Base-by-base conservation (phyloP, 2,329 filamentous ascomycete species). In the Aspergillus ruber region DNA sequence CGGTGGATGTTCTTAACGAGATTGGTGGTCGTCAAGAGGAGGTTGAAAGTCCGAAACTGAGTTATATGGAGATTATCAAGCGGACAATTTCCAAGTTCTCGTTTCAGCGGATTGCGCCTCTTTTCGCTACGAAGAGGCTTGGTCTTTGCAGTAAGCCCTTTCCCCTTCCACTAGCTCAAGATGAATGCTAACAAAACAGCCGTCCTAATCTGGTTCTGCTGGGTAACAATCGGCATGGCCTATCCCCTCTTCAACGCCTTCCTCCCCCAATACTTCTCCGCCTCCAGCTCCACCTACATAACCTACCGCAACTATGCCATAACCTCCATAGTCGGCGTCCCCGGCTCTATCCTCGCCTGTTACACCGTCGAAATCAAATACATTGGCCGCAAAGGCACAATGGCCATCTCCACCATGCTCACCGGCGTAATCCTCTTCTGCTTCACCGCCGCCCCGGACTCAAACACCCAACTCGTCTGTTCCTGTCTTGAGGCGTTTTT, bases 221-320 rank as follows among this genome's bases (percentile, higher is more conserved):
- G 88, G 88, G 77, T 83, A 0, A 84, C 81, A 12, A 90, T 94
- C 55, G 88, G 88, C 50, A 86, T 94, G 81, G 88, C 84, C 2
- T 94, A 91, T 61, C 88, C 88, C 1, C 79, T 95, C 1, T 95
- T 91, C 78, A 93, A 93, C 66, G 85, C 86, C 45, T 94, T 94
- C 69, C 76, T 95, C n/a, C 89, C 89, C 0, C 86, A 93, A 56
- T 93, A 93, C 61, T 80, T 94, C 50, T 80, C 83, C 20, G 69
- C 69, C 43, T 53, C 56, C 4, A 67, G 67, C 15, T 61, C 69
- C 10, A 63, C 65, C 15, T 61, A 65, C 42, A 65, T 69, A 29
- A 73, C 68, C 42, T 94, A 93, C 71, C 83, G 86, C 51, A 88
- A 89, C 74, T 91, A 90, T 65, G 84, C 84, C 64, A 90, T 94